Conservation (phyloP, 1,284 basidiomycete genomes). For the Grifola frondosa region DNA sequence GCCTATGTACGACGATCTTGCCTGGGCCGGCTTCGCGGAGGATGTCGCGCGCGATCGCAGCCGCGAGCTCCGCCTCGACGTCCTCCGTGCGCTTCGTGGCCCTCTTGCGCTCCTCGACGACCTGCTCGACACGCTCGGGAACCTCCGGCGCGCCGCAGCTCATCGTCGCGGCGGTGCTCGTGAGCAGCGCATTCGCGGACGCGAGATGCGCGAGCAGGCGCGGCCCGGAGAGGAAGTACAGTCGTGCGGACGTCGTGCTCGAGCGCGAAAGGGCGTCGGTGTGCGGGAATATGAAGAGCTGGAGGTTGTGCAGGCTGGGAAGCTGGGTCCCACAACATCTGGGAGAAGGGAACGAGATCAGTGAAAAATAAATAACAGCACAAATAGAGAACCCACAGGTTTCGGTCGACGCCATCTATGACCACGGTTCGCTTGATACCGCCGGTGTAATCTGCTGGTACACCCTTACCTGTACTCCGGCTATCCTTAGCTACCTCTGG, state of each 20-base stretch:
- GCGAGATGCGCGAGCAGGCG: slow-evolving; percentile 66
- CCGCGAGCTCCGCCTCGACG: slow-evolving; percentile 67
- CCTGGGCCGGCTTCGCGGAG: slow-evolving; percentile 27
- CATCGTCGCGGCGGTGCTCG: slow-evolving; percentile 56
- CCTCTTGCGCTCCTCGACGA: slow-evolving; percentile 65
- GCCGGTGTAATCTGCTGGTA: slow-evolving; percentile 71
- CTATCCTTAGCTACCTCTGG: slow-evolving; percentile 39
- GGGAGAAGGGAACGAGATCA: slow-evolving; percentile 2
- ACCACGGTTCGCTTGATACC: slow-evolving; percentile 80
- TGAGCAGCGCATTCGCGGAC: slow-evolving; percentile 53
- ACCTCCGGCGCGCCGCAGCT: slow-evolving; percentile 66
- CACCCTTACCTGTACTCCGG: slow-evolving; percentile 50
- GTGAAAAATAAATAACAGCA: not conserved
- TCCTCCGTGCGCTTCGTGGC: slow-evolving; percentile 63
- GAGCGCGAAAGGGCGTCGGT: slow-evolving; percentile 61
- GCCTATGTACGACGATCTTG: slow-evolving; percentile 43
- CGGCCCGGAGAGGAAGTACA: slow-evolving; percentile 82
- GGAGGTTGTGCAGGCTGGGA: slow-evolving; percentile 68
- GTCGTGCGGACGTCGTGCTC: slow-evolving; percentile 60
- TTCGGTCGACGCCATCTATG: slow-evolving; percentile 80
- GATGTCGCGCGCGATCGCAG: slow-evolving; percentile 50
- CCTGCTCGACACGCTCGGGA: slow-evolving; percentile 66
- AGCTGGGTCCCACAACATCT: slow-evolving; percentile 89
- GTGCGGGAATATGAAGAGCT: slow-evolving; percentile 69
- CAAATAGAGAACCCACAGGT: slow-evolving; percentile 51